These are phyloP conservation scores for Aspergillus tubingensis DNA, from an alignment of 2,329 filamentous ascomycete species.

Conservation along the genomic window DNA sequence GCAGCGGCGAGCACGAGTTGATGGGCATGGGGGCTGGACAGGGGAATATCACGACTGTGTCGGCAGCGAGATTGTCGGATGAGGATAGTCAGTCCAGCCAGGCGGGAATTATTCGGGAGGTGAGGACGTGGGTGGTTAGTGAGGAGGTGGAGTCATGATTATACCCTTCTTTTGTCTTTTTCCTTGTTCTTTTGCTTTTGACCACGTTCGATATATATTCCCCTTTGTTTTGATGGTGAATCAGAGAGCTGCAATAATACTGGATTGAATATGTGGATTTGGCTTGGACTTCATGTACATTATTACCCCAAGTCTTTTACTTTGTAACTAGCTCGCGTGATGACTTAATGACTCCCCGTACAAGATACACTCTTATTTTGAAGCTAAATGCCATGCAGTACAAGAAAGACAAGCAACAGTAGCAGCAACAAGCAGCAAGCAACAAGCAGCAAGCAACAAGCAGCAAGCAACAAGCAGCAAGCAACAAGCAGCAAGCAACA, in stretches of 20 bases:
- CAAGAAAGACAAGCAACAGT: too few relatives aligned
- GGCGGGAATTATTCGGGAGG: conserved; percentile 21
- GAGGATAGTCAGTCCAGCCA: conserved; percentile 23
- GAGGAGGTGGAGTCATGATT: conserved; percentile 1
- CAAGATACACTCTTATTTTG: too few relatives aligned
- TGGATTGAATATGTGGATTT: not conserved
- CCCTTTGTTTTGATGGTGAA: too few relatives aligned
- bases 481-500: too few relatives aligned
- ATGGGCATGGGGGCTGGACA: conserved; percentile 7
- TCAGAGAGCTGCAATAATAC: too few relatives aligned
- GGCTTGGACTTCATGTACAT: not conserved
- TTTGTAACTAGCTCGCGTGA: not conserved
- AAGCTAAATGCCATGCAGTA: too few relatives aligned
- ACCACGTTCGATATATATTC: not conserved
- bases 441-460: too few relatives aligned
- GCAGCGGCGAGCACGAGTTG: not conserved
- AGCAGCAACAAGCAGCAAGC: too few relatives aligned
- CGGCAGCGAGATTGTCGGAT: conserved; percentile 19
- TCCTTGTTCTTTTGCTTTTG: not conserved
- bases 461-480: too few relatives aligned
- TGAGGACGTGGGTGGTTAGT: conserved; percentile 17
- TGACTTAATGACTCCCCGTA: not conserved
- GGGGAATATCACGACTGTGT: conserved; percentile 14
- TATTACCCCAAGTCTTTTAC: too few relatives aligned
- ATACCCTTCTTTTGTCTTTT: not conserved